Base-by-base conservation (phyloP, 73 alveolate genomes). In the Symbiodinium pilosum region DNA sequence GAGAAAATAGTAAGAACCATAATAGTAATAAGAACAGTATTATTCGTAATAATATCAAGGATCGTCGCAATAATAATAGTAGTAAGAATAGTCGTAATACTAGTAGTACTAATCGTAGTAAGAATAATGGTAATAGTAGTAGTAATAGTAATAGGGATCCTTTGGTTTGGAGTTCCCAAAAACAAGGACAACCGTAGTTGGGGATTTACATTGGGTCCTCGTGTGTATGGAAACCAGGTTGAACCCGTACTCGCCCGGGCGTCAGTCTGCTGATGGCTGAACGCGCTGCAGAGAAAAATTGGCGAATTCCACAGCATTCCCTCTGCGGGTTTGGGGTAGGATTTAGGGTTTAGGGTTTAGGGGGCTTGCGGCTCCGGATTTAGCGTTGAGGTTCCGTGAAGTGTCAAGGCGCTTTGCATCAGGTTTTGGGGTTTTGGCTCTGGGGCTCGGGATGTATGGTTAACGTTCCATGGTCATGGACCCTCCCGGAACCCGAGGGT, bases 221-320 rank as follows among this genome's bases (percentile, higher is more conserved):
- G 18, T 54, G 43, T 18, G 91, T 38, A 38, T 20, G 64, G n/a
- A 9, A 26, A 42, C 71, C 52, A 84, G 92, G 93, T 42, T 86
- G 83, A 86, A 86, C 24, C 93, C 93, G 43, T 86, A 86, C 64
- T 86, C 93, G 42, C 93, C 93, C 4, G 93, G 93, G 51, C 68
- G 93, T 36, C 83, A 86, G 69, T 86, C 93, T n/a, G 93, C 93
- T n/a, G 93, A 86, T 34, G 93, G 93, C 5, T 86, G 91, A 84
- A 34, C 34, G 52, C 26, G 91, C 47, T 47, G 59, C 21, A 47
- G 21, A 14, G 14, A 47, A 47, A n/a, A n/a, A n/a, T n/a, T n/a
- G n/a, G n/a, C n/a, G n/a, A n/a, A n/a, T n/a, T n/a, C n/a, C n/a
- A n/a, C n/a, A n/a, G n/a, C n/a, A n/a, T n/a, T n/a, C n/a, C n/a